Base-by-base conservation (phyloP, 768 basidiomycete species). In the Trametes cinnabarina region DNA sequence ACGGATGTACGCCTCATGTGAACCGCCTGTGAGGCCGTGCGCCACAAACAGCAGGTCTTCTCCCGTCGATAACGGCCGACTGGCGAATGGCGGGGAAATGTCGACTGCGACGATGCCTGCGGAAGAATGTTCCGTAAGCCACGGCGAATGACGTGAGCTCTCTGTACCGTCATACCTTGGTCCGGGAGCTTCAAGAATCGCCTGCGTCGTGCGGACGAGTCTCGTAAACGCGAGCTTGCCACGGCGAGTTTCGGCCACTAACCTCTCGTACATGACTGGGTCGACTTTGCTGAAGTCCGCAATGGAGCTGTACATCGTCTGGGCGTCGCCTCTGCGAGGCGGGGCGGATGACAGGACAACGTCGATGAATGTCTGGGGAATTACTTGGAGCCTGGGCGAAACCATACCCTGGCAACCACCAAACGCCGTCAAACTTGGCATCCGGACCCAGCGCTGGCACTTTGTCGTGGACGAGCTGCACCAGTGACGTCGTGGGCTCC, bases 241-340 rank as follows among this genome's bases (percentile, higher is more conserved):
- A 1, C 10, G 5, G n/a, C 5, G 12, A 8, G 25, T 9, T 14
- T 4, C 25, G 2, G 25, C n/a, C 25, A 25, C 30, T 15, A 19
- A 3, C 26, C 83, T 76, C 43, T 79, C 71, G 65, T 85, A 87
- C 53, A 69, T 71, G 59, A 87, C 73, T 23, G 69, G 69, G 65
- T 86, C 81, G 7, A 73, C 72, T 57, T 78, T 77, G 8, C 80
- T 78, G 64, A 86, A 85, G 63, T 86, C 76, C 5, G 81, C 85
- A 8, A 82, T 30, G 2, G 82, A 81, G 52, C 77, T 78, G 53
- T 83, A 84, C 12, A 82, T 63, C 4, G 85, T 86, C 62, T 86
- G 85, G 6, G 84, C 62, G 66, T 87, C 82, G 4, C 82, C 84
- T 65, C 83, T 85, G 59, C 35, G 15, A 55, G 65, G 82, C 82